Evolutionary conservation across 441 rosid species (phyloP).

Genomic region (Pelargonium citronellum): DNA sequence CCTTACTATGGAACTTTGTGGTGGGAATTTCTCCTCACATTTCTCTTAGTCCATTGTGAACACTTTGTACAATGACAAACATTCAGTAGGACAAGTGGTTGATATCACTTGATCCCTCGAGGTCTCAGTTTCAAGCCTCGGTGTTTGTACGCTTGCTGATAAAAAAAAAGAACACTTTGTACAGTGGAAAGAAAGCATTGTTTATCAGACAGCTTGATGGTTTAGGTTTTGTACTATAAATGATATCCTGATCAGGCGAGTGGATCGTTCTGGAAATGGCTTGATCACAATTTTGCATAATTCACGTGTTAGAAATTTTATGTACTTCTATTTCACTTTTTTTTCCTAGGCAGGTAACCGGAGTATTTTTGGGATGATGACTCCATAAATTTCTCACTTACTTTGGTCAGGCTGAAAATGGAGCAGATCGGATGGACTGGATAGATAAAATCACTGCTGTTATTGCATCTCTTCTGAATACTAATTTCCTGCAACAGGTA

Average conservation of each 20-base stretch:
- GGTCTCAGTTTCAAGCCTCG: too few species aligned
- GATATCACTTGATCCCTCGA: too few species aligned
- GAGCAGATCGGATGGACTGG: constrained; percentile 87
- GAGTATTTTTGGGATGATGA: constrained; percentile 11
- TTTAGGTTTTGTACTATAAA: neutral
- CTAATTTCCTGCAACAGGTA: constrained; percentile 70
- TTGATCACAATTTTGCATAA: constrained; percentile 1
- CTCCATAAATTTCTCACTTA: constrained; percentile 15
- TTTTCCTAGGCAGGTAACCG: neutral
- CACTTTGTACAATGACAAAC: too few species aligned
- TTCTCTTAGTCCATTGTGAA: too few species aligned
- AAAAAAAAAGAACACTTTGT: neutral
- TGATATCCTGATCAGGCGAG: neutral
- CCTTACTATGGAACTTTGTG: too few species aligned
- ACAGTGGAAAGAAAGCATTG: neutral
- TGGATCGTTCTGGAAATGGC: neutral
- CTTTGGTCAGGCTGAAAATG: constrained; percentile 75
- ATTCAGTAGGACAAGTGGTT: too few species aligned
- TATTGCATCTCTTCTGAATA: constrained; percentile 70
- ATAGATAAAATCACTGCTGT: constrained; percentile 68
- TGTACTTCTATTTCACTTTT: neutral
- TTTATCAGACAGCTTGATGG: neutral
- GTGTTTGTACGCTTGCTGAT: too few species aligned
- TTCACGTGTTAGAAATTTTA: neutral
- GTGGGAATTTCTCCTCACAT: too few species aligned